A percentile compares a stretch with the other conserved stretches of the same genome.
phyloP scores from a whole-genome alignment of 208 protist species.

The Trypanosoma avium region DNA sequence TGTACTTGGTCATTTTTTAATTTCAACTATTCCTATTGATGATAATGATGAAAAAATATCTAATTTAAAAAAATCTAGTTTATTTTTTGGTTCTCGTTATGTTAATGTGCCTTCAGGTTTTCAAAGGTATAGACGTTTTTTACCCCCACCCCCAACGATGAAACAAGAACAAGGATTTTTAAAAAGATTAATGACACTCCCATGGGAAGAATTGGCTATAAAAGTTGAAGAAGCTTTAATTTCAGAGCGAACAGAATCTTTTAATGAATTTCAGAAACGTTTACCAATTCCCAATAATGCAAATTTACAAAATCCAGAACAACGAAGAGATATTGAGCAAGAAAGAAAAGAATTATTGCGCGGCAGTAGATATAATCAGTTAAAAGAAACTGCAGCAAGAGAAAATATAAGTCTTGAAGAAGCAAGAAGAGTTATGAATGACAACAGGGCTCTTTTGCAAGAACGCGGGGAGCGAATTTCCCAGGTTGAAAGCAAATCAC shows the following conservation, averaged over 20 bases:
- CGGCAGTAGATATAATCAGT: conserved; percentile 63
- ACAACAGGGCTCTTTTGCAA: conserved; percentile 67
- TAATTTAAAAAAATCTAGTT: too few relatives aligned
- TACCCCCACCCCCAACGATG: conserved; percentile 63
- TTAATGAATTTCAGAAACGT: conserved; percentile 10
- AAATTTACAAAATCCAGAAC: background rate
- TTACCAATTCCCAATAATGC: background rate
- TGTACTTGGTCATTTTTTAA: conserved; percentile 65
- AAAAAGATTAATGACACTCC: conserved; percentile 78
- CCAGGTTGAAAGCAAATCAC: conserved; percentile 61
- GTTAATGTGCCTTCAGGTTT: conserved; percentile 58
- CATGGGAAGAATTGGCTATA: conserved; percentile 77
- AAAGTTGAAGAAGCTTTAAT: conserved; percentile 71
- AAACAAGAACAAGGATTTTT: conserved; percentile 85
- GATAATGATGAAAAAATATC: too few relatives aligned
- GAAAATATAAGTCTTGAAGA: conserved; percentile 81
- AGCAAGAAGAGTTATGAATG: conserved; percentile 81
- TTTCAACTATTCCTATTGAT: too few relatives aligned
- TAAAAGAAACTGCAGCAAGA: conserved; percentile 75
- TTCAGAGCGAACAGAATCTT: conserved; percentile 8
- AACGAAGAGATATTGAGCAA: conserved; percentile 3
- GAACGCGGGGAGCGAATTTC: conserved; percentile 68
- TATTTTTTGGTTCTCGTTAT: conserved; percentile 35
- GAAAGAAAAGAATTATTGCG: conserved; percentile 10
- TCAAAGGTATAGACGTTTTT: conserved; percentile 54